Evolutionary conservation across 192 early-diverging fungal species (phyloP), one percentile per base, ranked within the genome.

Genomic region (Allomyces javanicus): DNA sequence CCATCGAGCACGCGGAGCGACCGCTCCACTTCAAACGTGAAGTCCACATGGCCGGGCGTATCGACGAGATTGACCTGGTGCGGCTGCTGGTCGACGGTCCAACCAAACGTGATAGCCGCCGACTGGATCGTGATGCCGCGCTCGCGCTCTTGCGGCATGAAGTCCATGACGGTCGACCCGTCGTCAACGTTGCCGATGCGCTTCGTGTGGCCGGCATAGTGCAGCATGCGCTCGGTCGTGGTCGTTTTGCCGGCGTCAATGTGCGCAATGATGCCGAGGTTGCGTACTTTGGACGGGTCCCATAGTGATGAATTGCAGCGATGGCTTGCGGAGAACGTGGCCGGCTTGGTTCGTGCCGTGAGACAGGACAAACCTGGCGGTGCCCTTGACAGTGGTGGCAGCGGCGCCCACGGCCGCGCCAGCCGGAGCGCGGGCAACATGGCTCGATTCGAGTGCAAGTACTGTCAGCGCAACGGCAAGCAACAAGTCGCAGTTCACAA

Each of bases 191-290:
- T 86, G 64, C 94, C 94, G 62, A 95, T 89, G 3, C 77, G 72
- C 63, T 85, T 84, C 1, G 92, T 96, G 62, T 89, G 88, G 24
- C 94, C 93, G 5, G 91, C 88, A 76, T 96, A 96, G 72, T 88
- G 90, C 7, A 97, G 84, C 89, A 97, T 96, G 10, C 94, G 87
- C 70, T 97, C 94, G n/a, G 93, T 94, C 0, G 91, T 94, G 1
- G 94, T 97, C 24, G 94, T 97, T 73, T 91, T 91, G 71, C 92
- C 95, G 1, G 94, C 94, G 72, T 97, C 94, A 67, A 97, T 94
- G 70, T 97, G 94, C 3, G 94, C 94, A 67, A 95, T 91, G 62
- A 95, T 95, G 14, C 92, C 94, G 68, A 97, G 85, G 67, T 95
- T 97, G 67, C 94, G 79, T 45, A 88, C 33, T 40, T 40, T 40